Evolutionary conservation across 306 rosid genomes (phyloP), one percentile per base, ranked within the genome.

Genomic region (Quercus berberidifolia): DNA sequence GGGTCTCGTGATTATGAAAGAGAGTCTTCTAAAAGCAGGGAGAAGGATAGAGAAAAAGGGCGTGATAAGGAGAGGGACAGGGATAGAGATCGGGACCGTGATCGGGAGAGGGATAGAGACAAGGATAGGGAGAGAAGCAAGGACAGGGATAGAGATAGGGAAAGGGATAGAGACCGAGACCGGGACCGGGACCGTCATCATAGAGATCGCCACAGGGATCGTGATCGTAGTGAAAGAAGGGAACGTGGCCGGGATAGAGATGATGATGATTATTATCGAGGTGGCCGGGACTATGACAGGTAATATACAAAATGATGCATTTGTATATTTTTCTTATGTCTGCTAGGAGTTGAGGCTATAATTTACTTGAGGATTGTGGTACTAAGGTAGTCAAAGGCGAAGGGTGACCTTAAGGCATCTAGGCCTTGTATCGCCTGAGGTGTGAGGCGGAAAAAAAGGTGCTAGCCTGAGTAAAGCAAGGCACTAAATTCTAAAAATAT

Each of bases 11-110:
- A 95, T 76, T 82, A 88, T 71, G 99, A 95, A 73, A 93, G 94
- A 74, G 97, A 85, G 30, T 90, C 97, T 71, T 92, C 98, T 9
- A 92, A 89, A 87, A 92, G 97, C 79, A 85, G 97, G 76, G 99
- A 95, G 15, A 94, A 89, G 90, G 99, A 89, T 12, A 87, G 92
- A 54, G 98, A 90, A 18, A 94, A 92, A 74, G 98, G 96, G 69
- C 87, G 85, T 23, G 88, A 83, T 21, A 84, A 74, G 81, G 93
- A 85, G 26, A 85, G 82, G 78, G 86, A 84, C 13, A 69, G 80
- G 51, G 86, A 74, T 3, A 19, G 87, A n/a, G 91, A 83, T n/a
- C 51, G 71, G 25, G 84, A 76, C 2, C 49, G 75, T 35, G 88
- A 71, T 0, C 69, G 80, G 52, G 84, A 76, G 9, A 76, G 79